A percentile compares a stretch with the other conserved stretches of the same genome.
phyloP scores from a whole-genome alignment of 331 rosid species.

The Malus hybrid region DNA sequence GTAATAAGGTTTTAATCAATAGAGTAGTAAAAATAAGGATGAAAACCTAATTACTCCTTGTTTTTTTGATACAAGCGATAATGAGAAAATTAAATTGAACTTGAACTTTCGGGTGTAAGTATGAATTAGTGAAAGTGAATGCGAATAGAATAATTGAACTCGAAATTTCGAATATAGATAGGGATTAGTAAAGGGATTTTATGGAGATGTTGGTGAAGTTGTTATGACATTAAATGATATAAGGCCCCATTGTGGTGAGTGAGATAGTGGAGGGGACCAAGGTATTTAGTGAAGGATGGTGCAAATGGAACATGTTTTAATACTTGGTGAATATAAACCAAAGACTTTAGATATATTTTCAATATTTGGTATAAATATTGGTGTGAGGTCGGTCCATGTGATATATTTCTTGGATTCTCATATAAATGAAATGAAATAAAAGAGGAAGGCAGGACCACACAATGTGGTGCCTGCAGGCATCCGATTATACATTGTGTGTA shows the following conservation, averaged over 20 bases:
- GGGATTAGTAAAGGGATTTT: too few species aligned
- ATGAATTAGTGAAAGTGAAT: too few species aligned
- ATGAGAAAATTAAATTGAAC: background rate
- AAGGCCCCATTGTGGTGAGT: background rate
- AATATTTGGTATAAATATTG: background rate
- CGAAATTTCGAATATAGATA: background rate
- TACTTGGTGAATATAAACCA: background rate
- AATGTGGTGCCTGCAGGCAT: background rate
- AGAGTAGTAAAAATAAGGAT: too few species aligned
- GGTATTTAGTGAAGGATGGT: background rate
- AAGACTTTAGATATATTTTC: background rate
- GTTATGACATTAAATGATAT: background rate
- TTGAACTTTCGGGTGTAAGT: background rate
- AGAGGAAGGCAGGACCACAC: background rate
- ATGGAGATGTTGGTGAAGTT: background rate
- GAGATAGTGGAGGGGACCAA: background rate
- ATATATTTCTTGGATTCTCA: constrained; percentile 5
- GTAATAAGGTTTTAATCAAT: too few species aligned
- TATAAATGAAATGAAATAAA: background rate
- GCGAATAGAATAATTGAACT: background rate
- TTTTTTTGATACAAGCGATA: background rate
- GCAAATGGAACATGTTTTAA: background rate
- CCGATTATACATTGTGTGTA: background rate
- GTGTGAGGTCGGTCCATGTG: background rate
- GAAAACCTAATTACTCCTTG: too few species aligned